phyloP scores from a whole-genome alignment of 2,329 filamentous ascomycete species.

The Fusarium sp. region DNA sequence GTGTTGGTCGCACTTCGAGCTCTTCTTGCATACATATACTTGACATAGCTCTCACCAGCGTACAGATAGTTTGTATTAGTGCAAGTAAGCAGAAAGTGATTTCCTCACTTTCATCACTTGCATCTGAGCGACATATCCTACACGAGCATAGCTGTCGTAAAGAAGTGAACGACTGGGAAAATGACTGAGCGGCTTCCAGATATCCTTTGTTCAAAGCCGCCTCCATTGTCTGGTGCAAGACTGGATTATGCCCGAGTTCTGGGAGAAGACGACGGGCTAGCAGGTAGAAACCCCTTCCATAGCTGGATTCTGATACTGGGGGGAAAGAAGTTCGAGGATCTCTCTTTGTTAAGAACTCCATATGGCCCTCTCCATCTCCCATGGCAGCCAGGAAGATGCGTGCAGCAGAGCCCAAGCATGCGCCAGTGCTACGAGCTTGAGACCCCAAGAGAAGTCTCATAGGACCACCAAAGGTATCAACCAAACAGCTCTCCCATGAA shows the following conservation, averaged over 20 bases:
- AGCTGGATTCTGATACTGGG: not conserved
- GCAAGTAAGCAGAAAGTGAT: fast-evolving
- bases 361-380: not conserved
- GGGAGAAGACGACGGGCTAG: fast-evolving
- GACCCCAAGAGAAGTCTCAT: fast-evolving
- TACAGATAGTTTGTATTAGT: fast-evolving
- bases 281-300: fast-evolving
- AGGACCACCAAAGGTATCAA: not conserved
- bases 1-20: fast-evolving
- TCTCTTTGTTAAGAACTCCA: too few species aligned
- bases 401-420: fast-evolving
- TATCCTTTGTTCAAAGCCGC: fast-evolving
- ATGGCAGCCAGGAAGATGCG: fast-evolving
- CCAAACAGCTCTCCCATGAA: not conserved
- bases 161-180: fast-evolving
- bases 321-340: too few species aligned
- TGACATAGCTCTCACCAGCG: fast-evolving
- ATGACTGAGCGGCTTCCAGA: fast-evolving
- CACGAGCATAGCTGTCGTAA: fast-evolving
- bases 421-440: fast-evolving
- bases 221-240: not conserved
- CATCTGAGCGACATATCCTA: fast-evolving
- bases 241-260: fast-evolving
- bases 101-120: fast-evolving
- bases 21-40: not conserved